Evolutionary conservation across 176 grass and related monocot species (phyloP).

Genomic region (Aegilops longissima): DNA sequence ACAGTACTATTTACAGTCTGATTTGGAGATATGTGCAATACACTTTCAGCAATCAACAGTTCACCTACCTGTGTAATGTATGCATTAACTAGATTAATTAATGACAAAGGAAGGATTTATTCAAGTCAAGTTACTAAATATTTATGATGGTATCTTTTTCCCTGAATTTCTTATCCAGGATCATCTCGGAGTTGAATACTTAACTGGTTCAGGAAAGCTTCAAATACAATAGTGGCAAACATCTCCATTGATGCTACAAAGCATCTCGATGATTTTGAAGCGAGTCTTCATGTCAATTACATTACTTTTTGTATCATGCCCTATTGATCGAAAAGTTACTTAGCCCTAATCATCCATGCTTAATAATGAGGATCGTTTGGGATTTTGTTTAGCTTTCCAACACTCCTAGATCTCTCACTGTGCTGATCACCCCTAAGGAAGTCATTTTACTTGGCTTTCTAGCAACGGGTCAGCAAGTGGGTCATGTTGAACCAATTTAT

Average conservation of each 20-base stretch:
- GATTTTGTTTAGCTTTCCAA: too few relatives aligned
- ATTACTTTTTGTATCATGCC: not conserved
- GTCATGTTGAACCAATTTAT: too few relatives aligned
- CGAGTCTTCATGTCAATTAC: constrained; percentile 28
- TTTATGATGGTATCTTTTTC: not conserved
- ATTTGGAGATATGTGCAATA: not conserved
- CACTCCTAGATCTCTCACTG: too few relatives aligned
- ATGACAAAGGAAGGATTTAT: not conserved
- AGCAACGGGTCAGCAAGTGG: too few relatives aligned
- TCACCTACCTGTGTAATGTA: not conserved
- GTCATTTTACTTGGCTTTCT: too few relatives aligned
- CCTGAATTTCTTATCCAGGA: constrained; percentile 49
- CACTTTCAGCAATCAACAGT: not conserved
- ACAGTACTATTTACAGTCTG: not conserved
- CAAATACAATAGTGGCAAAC: constrained; percentile 57
- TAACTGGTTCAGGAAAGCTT: constrained; percentile 67
- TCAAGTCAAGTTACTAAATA: not conserved
- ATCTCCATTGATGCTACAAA: constrained; percentile 57
- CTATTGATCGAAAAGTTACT: not conserved
- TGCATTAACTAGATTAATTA: constrained; percentile 7
- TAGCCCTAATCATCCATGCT: not conserved
- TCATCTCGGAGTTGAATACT: constrained; percentile 51
- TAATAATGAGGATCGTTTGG: too few relatives aligned
- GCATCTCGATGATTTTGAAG: not conserved
- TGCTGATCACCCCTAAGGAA: too few relatives aligned